Percentiles rank a stretch among this genome's conserved stretches.
Evolutionary conservation across 2,329 filamentous ascomycete species (phyloP).

Genomic region (Stemphylium vesicarium): DNA sequence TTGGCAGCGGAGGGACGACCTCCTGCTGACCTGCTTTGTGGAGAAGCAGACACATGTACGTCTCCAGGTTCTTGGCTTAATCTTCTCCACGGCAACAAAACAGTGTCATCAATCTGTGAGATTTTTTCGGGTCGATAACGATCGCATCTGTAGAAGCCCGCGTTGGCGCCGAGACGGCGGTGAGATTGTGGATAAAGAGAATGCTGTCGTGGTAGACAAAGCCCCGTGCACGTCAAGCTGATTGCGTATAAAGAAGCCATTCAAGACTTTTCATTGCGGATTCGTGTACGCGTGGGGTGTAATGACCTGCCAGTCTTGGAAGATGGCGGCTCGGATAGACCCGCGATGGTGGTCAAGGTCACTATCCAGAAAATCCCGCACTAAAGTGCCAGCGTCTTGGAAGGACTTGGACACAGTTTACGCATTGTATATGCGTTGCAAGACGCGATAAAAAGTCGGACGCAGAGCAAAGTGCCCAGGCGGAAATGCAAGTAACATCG

Average conservation of each 20-base stretch:
- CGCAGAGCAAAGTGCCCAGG: conserved; percentile 19
- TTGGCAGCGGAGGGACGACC: conserved; percentile 10
- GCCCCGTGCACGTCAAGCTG: too few relatives aligned
- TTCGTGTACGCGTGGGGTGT: too few relatives aligned
- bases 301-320: too few relatives aligned
- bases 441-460: conserved; percentile 7
- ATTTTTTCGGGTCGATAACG: background rate
- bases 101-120: background rate
- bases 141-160: background rate
- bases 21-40: background rate
- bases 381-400: conserved; percentile 1
- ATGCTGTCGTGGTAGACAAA: too few relatives aligned
- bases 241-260: too few relatives aligned
- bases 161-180: too few relatives aligned
- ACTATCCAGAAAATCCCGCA: conserved; percentile 7
- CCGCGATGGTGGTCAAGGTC: background rate
- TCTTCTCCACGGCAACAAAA: background rate
- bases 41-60: conserved; percentile 2
- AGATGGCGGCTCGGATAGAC: background rate
- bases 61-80: conserved; percentile 2
- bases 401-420: conserved; percentile 12
- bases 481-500: conserved; percentile 9
- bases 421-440: background rate
- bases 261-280: too few relatives aligned
- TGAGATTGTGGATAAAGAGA: too few relatives aligned